These are phyloP conservation scores for Hyphopichia khmerensis DNA, from an alignment of 1,139 yeast genomes.

Conservation along the genomic window DNA sequence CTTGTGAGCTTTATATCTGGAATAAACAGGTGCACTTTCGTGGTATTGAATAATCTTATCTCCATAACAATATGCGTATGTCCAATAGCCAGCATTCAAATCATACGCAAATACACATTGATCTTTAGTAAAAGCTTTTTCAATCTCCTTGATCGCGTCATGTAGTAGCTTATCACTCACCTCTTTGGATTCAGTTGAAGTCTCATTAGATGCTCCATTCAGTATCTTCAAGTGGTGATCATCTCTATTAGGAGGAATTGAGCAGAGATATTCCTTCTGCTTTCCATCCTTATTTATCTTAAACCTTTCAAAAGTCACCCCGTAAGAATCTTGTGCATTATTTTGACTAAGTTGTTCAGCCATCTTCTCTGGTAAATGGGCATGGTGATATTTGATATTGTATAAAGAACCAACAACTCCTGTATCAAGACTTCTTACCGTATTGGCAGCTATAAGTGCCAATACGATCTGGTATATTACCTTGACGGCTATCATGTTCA, in stretches of 20 bases:
- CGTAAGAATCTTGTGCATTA: constrained; percentile 3
- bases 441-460: not conserved
- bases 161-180: not conserved
- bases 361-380: constrained; percentile 11
- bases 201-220: not conserved
- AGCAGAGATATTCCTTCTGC: constrained; percentile 1
- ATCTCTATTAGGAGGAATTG: constrained; percentile 1
- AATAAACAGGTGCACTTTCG: constrained; percentile 26
- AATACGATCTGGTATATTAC: not conserved
- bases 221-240: not conserved
- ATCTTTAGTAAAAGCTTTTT: constrained; percentile 20
- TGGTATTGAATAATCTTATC: constrained; percentile 61
- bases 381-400: constrained; percentile 15
- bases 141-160: constrained; percentile 17
- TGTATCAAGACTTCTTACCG: not conserved
- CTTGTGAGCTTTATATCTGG: constrained; percentile 23
- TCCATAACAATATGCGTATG: constrained; percentile 57
- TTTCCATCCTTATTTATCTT: not conserved
- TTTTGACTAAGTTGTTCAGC: constrained; percentile 10
- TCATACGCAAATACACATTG: constrained; percentile 35
- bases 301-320: constrained; percentile 1
- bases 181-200: not conserved
- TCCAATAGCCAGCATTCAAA: constrained; percentile 58
- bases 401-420: constrained; percentile 7
- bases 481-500: not conserved